Evolutionary conservation across 371 early-diverging fungal genomes (phyloP).

Genomic region (Mortierella sp.): DNA sequence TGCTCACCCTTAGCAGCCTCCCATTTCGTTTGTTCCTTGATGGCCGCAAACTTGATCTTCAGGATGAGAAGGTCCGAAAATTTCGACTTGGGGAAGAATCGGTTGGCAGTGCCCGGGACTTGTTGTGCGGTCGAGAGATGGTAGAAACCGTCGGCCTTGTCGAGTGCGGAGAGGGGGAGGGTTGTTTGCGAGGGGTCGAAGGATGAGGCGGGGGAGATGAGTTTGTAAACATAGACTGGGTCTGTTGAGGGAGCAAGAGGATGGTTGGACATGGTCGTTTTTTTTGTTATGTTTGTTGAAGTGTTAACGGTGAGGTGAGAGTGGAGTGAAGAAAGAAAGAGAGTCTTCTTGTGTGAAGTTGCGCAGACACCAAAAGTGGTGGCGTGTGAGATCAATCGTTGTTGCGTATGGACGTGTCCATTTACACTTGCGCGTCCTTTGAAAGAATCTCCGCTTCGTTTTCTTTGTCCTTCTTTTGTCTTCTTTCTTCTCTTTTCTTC

Average conservation of each 20-base stretch:
- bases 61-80: conserved; percentile 49
- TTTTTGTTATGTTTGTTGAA: not conserved
- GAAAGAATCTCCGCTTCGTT: not conserved
- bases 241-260: conserved; percentile 32
- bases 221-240: conserved; percentile 50
- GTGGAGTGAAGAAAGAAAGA: not conserved
- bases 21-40: conserved; percentile 43
- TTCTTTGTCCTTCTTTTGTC: not conserved
- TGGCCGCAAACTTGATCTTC: conserved; percentile 38
- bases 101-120: conserved; percentile 55
- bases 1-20: conserved; percentile 48
- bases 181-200: conserved; percentile 33
- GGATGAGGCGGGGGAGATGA: conserved; percentile 43
- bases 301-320: not conserved
- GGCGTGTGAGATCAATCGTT: not conserved
- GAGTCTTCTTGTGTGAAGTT: not conserved
- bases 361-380: not conserved
- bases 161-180: conserved; percentile 45
- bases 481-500: not conserved
- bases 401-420: not conserved
- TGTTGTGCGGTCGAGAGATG: conserved; percentile 48
- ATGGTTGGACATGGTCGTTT: conserved; percentile 25
- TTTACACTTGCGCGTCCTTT: not conserved
- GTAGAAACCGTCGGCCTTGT: conserved; percentile 56
- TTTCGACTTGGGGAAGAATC: conserved; percentile 44